phyloP scores from a whole-genome alignment of 176 grass and related monocot species.

The Carex littledalei region DNA sequence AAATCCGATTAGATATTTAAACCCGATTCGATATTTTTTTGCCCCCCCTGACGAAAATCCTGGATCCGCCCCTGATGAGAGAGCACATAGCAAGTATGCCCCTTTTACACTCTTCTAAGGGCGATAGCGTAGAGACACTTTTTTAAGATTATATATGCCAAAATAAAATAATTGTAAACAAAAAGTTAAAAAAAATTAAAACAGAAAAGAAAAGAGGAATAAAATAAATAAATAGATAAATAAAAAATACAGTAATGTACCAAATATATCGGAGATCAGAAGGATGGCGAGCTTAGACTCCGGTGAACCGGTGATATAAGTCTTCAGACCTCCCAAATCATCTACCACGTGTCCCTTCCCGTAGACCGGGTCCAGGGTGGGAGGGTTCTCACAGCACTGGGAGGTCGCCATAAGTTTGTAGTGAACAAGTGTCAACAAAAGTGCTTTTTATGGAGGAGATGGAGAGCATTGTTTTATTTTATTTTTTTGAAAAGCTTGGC shows the following conservation, averaged over 20 bases:
- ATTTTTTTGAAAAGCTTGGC: too few species aligned
- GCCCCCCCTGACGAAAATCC: too few species aligned
- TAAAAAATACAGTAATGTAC: neutral
- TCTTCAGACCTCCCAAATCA: conserved; percentile 32
- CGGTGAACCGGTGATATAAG: conserved; percentile 28
- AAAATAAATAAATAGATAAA: too few species aligned
- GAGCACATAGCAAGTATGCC: neutral
- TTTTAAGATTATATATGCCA: neutral
- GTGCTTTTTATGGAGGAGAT: neutral
- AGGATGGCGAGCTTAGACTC: conserved; percentile 29
- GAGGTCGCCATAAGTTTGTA: conserved; percentile 25
- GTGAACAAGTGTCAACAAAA: neutral
- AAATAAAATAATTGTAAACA: neutral
- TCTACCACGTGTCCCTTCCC: conserved; percentile 29
- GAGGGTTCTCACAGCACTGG: conserved; percentile 37
- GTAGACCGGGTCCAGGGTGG: conserved; percentile 6
- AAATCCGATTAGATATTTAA: too few species aligned
- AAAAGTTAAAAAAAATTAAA: neutral
- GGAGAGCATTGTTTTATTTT: neutral
- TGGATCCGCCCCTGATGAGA: too few species aligned
- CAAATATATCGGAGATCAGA: conserved; percentile 37
- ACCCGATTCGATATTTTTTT: too few species aligned
- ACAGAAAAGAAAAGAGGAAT: neutral
- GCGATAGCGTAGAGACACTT: neutral
- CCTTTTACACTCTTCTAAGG: neutral